phyloP scores from a whole-genome alignment of 805 yeast genomes.

The Spathaspora passalidarum region DNA sequence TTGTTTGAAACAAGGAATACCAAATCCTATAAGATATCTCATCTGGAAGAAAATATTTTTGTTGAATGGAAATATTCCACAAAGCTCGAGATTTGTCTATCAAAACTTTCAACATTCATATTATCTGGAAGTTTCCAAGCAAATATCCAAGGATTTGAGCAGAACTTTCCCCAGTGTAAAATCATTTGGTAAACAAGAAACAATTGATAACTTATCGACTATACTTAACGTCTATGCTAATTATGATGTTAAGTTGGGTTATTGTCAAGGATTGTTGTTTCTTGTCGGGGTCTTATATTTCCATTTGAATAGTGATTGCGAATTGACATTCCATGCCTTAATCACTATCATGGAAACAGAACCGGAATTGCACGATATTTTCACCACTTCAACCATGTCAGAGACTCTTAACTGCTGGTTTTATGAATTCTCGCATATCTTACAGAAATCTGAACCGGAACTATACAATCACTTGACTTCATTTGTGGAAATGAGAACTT shows the following conservation, averaged over 20 bases:
- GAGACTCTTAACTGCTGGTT: constrained; percentile 52
- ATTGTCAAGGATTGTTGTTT: constrained; percentile 66
- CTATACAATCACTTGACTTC: constrained; percentile 42
- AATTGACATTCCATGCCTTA: constrained; percentile 49
- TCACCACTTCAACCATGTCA: constrained; percentile 50
- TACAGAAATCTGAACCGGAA: constrained; percentile 37
- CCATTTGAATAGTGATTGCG: constrained; percentile 28
- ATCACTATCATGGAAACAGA: constrained; percentile 59
- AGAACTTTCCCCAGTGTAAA: constrained; percentile 57
- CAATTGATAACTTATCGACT: constrained; percentile 47
- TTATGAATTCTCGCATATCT: constrained; percentile 46
- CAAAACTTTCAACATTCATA: constrained; percentile 43
- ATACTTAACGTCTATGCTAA: constrained; percentile 61
- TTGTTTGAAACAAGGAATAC: constrained; percentile 43
- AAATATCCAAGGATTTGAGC: constrained; percentile 55
- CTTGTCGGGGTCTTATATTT: constrained; percentile 56
- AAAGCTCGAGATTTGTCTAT: constrained; percentile 29
- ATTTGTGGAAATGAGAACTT: constrained; percentile 43
- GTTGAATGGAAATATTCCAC: constrained; percentile 32
- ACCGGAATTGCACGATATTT: constrained; percentile 46
- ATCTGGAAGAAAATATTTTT: constrained; percentile 43
- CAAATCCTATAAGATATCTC: constrained; percentile 39
- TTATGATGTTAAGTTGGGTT: constrained; percentile 63
- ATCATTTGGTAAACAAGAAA: constrained; percentile 43
- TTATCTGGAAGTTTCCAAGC: constrained; percentile 34